Evolutionary conservation across 1,284 basidiomycete genomes (phyloP).

Genomic region (Ceratobasidium sp.): DNA sequence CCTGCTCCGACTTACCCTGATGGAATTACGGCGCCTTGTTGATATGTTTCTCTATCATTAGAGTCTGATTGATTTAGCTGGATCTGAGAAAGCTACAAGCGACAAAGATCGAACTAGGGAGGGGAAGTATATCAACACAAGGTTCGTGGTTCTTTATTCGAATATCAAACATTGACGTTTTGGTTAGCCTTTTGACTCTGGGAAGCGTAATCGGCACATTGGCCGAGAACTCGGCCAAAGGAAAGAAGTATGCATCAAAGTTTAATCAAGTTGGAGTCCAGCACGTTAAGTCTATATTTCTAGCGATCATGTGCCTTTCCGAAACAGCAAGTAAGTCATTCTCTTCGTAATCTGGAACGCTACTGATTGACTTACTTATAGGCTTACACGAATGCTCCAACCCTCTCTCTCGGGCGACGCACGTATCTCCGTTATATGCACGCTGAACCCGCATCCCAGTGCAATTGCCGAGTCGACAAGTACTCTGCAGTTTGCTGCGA

Average conservation of each 20-base stretch:
- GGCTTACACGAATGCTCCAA: constrained; percentile 89
- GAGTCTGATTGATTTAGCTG: constrained; percentile 95
- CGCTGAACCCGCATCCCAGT: constrained; percentile 83
- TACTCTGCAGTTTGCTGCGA: constrained; percentile 88
- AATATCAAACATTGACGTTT: not conserved
- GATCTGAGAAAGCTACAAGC: constrained; percentile 94
- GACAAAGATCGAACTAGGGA: constrained; percentile 93
- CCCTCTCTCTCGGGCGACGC: constrained; percentile 96
- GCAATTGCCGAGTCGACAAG: constrained; percentile 86
- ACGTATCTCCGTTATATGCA: constrained; percentile 95
- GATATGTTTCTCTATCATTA: constrained; percentile 54
- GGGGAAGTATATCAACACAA: constrained; percentile 94
- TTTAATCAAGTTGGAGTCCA: constrained; percentile 6
- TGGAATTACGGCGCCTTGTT: constrained; percentile 39
- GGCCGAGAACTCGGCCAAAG: constrained; percentile 85
- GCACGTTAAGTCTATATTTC: constrained; percentile 8
- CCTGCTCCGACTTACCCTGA: not conserved
- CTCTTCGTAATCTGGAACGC: constrained; percentile 34
- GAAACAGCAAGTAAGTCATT: constrained; percentile 80
- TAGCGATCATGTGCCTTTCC: constrained; percentile 92
- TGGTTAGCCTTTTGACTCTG: constrained; percentile 81
- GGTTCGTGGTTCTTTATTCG: constrained; percentile 59
- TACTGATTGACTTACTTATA: not conserved
- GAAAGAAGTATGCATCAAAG: constrained; percentile 68
- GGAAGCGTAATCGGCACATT: constrained; percentile 90